These are phyloP conservation scores for Toxoplasma gondii DNA, from an alignment of 169 alveolate genomes.

Conservation along the genomic window DNA sequence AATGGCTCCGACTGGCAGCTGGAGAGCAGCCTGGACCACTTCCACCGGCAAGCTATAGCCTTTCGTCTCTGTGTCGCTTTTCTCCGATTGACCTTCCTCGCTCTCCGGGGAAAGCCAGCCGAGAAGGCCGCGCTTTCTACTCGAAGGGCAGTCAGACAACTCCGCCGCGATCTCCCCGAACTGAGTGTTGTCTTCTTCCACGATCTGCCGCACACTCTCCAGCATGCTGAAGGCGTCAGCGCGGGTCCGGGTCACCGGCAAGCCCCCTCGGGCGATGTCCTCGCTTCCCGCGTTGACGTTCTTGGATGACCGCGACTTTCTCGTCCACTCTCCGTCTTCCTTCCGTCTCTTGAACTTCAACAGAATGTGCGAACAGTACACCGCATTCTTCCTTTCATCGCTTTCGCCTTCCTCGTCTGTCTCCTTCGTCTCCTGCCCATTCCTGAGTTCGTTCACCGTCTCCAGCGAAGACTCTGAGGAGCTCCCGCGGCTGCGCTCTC, in stretches of 20 bases:
- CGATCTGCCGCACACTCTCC: background rate
- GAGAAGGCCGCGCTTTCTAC: background rate
- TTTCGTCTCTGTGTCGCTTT: background rate
- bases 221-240: constrained; percentile 7
- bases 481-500: background rate
- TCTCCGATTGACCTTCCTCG: background rate
- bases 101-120: constrained; percentile 21
- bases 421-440: background rate
- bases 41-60: background rate
- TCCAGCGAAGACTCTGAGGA: background rate
- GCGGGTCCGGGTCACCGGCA: constrained; percentile 15
- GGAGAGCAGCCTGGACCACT: background rate
- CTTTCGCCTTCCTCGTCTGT: background rate
- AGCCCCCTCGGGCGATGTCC: background rate
- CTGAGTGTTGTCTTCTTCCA: constrained; percentile 3
- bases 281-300: background rate
- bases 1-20: background rate
- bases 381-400: background rate
- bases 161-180: constrained; percentile 46
- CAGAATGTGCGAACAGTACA: constrained; percentile 6
- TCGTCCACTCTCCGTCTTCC: background rate
- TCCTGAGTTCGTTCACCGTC: background rate
- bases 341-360: background rate
- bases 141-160: constrained; percentile 54
- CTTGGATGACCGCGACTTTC: background rate